Conservation (phyloP, 805 yeast genomes). For the Suhomyces emberorum region DNA sequence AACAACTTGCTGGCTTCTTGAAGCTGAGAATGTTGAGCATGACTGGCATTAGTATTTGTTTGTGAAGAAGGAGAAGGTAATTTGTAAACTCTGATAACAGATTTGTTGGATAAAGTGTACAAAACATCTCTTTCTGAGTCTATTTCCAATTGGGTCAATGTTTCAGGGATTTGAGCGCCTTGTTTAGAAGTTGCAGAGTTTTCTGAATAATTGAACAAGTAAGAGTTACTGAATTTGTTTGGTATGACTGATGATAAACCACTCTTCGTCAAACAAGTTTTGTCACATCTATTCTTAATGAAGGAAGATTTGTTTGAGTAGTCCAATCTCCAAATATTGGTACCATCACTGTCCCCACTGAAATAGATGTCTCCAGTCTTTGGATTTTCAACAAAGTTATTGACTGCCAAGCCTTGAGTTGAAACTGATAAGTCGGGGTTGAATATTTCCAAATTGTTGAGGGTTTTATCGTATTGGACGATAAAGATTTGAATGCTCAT, state of each 20-base stretch:
- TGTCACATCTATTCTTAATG: constrained; percentile 79
- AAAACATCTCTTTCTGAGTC: constrained; percentile 77
- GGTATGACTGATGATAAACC: constrained; percentile 42
- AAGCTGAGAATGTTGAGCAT: constrained; percentile 25
- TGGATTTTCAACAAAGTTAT: constrained; percentile 55
- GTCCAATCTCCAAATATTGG: constrained; percentile 81
- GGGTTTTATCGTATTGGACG: constrained; percentile 47
- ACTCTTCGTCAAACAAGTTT: constrained; percentile 76
- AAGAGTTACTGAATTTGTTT: constrained; percentile 32
- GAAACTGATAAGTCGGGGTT: constrained; percentile 83
- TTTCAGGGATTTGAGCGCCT: constrained; percentile 43
- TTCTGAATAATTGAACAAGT: constrained; percentile 24
- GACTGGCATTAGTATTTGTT: background rate
- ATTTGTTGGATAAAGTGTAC: constrained; percentile 78
- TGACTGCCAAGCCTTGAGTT: constrained; percentile 71
- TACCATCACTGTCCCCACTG: constrained; percentile 74
- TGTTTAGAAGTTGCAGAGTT: constrained; percentile 10
- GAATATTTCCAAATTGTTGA: constrained; percentile 59
- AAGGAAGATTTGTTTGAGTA: constrained; percentile 83
- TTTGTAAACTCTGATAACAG: constrained; percentile 77
- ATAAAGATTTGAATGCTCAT: constrained; percentile 75
- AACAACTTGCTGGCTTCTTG: constrained; percentile 36
- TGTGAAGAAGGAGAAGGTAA: constrained; percentile 28
- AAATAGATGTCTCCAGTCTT: constrained; percentile 78
- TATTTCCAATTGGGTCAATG: constrained; percentile 58